Conservation (phyloP, 139 green algal species). For the Micractinium conductrix region DNA sequence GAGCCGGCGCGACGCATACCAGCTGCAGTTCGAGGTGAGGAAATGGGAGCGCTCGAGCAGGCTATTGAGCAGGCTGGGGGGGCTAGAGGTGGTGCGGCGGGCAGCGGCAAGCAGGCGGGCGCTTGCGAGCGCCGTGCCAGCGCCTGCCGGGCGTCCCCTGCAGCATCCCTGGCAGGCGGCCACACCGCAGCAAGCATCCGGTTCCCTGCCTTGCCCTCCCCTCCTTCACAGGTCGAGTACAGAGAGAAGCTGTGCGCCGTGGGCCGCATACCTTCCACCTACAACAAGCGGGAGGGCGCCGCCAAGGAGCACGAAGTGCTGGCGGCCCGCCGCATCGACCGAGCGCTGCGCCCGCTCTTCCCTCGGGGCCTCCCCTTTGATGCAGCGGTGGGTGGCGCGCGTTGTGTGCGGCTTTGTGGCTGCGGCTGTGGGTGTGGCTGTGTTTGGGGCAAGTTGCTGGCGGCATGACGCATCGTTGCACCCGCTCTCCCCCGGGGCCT, state of each 20-base stretch:
- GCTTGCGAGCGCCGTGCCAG: too few species aligned
- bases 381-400: slow-evolving; percentile 8
- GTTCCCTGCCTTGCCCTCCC: not conserved
- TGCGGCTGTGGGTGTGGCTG: not conserved
- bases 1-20: slow-evolving; percentile 38
- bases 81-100: not conserved
- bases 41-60: not conserved
- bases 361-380: slow-evolving; percentile 56
- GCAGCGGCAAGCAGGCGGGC: too few species aligned
- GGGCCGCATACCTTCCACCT: slow-evolving; percentile 71
- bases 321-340: slow-evolving; percentile 58
- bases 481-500: too few species aligned
- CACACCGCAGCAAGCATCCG: not conserved
- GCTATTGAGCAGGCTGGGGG: not conserved
- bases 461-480: too few species aligned
- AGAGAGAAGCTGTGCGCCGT: slow-evolving; percentile 67
- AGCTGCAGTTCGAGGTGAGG: slow-evolving; percentile 46
- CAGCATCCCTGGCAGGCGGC: not conserved
- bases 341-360: slow-evolving; percentile 81
- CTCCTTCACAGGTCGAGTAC: slow-evolving; percentile 75
- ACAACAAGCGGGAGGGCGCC: slow-evolving; percentile 65
- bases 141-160: too few species aligned
- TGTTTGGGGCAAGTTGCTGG: too few species aligned
- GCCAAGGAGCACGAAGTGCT: slow-evolving; percentile 73
- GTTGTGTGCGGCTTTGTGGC: not conserved